Evolutionary conservation across 305 asterid species (phyloP).

Genomic region (Fraxinus albicans): DNA sequence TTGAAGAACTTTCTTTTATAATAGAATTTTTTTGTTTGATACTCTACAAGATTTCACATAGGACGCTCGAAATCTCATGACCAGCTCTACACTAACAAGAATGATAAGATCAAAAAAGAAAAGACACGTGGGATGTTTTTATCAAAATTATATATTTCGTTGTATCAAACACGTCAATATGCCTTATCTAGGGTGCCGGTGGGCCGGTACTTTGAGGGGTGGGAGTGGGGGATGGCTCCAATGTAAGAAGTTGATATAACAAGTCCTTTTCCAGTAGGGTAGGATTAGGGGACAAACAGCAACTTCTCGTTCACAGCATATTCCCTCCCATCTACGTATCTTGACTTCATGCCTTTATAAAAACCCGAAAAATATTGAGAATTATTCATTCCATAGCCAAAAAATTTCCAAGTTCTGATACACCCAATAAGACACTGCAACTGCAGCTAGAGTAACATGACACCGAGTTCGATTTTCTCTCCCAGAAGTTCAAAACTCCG

Average conservation of each 20-base stretch:
- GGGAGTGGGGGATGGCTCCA: constrained; percentile 30
- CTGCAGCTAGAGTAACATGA: constrained; percentile 19
- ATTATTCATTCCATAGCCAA: constrained; percentile 2
- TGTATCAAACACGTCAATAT: neutral
- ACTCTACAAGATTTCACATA: neutral
- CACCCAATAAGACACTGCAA: neutral
- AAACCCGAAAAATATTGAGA: neutral
- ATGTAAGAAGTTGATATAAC: constrained; percentile 39
- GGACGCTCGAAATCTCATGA: neutral
- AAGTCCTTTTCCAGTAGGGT: constrained; percentile 46
- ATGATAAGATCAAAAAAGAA: neutral
- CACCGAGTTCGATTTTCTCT: constrained; percentile 29
- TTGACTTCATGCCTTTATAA: constrained; percentile 7
- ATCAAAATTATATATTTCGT: neutral
- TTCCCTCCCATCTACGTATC: constrained; percentile 31
- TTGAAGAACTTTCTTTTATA: neutral
- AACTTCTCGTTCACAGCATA: constrained; percentile 40
- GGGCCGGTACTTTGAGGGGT: neutral
- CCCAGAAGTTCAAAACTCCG: constrained; percentile 41
- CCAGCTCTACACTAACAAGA: neutral
- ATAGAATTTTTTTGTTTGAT: neutral
- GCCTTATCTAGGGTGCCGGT: neutral
- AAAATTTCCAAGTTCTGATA: constrained; percentile 6
- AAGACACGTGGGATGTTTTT: neutral
- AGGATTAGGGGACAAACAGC: constrained; percentile 39